phyloP scores from a whole-genome alignment of 1,284 basidiomycete species.

The Heterobasidion irregulare region DNA sequence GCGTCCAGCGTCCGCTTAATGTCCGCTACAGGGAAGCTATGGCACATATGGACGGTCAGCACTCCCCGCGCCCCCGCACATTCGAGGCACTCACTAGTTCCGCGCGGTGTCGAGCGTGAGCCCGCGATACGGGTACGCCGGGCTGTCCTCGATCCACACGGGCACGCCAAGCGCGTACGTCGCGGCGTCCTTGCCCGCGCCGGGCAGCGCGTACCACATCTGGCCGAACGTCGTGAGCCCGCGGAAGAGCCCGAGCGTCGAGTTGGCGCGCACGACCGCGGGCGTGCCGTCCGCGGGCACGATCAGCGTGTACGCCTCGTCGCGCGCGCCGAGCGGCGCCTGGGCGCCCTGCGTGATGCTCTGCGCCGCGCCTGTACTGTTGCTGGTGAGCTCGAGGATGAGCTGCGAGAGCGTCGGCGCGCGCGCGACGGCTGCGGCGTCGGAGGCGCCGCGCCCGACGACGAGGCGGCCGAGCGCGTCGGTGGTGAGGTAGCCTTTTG shows the following conservation, averaged over 20 bases:
- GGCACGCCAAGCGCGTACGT: slow-evolving; percentile 61
- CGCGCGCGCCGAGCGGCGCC: slow-evolving; percentile 40
- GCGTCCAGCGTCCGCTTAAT: slow-evolving; percentile 73
- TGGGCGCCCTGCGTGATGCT: slow-evolving; percentile 56
- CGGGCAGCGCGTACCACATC: slow-evolving; percentile 54
- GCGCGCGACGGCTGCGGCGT: slow-evolving; percentile 22
- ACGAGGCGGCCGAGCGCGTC: slow-evolving; percentile 40
- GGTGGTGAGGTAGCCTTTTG: slow-evolving; percentile 26
- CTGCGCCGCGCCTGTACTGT: slow-evolving; percentile 22
- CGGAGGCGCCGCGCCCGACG: slow-evolving; percentile 39
- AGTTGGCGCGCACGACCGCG: slow-evolving; percentile 60
- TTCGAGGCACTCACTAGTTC: slow-evolving; percentile 37
- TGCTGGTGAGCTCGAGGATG: slow-evolving; percentile 30
- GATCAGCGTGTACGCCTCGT: slow-evolving; percentile 29
- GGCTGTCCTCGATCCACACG: slow-evolving; percentile 37
- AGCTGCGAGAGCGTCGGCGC: slow-evolving; percentile 25
- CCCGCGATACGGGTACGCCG: slow-evolving; percentile 53
- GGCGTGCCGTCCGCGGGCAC: slow-evolving; percentile 52
- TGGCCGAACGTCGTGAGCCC: slow-evolving; percentile 82
- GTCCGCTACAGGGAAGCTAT: slow-evolving; percentile 57
- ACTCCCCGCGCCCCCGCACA: too few species aligned
- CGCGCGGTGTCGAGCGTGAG: slow-evolving; percentile 77
- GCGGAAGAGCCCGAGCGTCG: slow-evolving; percentile 70
- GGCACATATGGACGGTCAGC: not conserved
- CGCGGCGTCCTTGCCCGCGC: slow-evolving; percentile 24